These are phyloP conservation scores for Cystoisospora suis DNA, from an alignment of 169 alveolate genomes.

Conservation along the genomic window DNA sequence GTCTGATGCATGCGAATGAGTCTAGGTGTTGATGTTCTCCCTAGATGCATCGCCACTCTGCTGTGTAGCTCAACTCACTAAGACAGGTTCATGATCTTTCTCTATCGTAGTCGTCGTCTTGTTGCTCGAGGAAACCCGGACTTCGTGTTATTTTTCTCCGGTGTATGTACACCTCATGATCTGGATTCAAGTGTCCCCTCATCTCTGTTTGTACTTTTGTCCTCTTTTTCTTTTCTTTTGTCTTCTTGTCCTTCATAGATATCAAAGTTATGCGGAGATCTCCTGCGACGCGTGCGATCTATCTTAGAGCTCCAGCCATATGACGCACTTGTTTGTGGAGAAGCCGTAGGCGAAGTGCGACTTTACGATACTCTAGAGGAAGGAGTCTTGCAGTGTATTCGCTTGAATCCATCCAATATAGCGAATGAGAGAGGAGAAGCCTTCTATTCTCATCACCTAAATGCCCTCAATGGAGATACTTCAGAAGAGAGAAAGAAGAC, in stretches of 20 bases:
- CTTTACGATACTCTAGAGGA: constrained; percentile 29
- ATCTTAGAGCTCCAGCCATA: constrained; percentile 37
- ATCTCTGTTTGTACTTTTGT: neutral
- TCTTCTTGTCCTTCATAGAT: neutral
- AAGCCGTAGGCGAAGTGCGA: constrained; percentile 5
- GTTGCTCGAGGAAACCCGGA: no score
- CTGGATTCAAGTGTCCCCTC: no score
- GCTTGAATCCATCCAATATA: neutral
- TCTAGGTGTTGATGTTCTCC: no score
- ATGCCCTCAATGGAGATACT: neutral
- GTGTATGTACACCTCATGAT: no score
- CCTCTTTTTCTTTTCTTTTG: neutral
- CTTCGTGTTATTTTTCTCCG: no score
- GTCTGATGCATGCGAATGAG: no score
- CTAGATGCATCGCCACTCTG: no score
- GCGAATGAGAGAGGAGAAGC: no score
- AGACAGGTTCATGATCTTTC: no score
- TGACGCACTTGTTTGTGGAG: constrained; percentile 45
- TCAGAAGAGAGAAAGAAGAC: neutral
- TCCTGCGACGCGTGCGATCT: constrained; percentile 39
- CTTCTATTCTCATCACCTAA: no score
- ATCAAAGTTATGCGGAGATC: constrained; percentile 13
- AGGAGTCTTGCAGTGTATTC: neutral
- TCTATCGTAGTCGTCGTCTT: no score
- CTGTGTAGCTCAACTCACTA: no score